Evolutionary conservation across 148 eudicot species (phyloP), one percentile per base, ranked within the genome.

Genomic region (Rheum nobile): DNA sequence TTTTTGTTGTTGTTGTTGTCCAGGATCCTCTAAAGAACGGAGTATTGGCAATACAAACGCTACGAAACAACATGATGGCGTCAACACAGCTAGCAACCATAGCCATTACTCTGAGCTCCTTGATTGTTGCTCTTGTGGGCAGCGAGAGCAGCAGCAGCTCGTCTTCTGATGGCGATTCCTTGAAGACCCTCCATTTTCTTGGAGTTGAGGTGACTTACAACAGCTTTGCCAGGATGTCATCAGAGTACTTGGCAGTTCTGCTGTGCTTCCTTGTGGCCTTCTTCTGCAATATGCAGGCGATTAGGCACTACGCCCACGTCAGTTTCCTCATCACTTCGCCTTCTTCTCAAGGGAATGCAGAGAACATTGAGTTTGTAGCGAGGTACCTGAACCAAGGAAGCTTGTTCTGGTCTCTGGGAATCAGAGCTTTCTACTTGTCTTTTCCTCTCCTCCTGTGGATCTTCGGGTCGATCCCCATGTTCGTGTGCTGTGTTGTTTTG

Each of bases 11-110:
- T 54, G 22, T 0, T 0, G 1, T 17, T 55, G 31, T 55, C 11
- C 79, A 87, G 91, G 91, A 87, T 74, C 88, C 91, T 4, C 71
- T 90, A 0, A 90, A 92, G 81, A 88, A 92, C 72, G 96, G 96
- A 0, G 88, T 87, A 10, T 75, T 92, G 75, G 84, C 82, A 2
- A 80, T 84, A 65, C 84, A 84, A 75, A 81, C 87, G 1, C 41
- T 84, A 34, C 80, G 87, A 52, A 84, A 84, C 75, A 72, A 79
- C 75, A 77, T 84, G 61, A 79, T 84, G 76, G 76, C 76, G 67
- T 72, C 80, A 26, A 77, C 79, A 54, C 44, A 38, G 13, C 29
- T 55, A 21, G 65, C 76, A 46, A 63, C 80, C 22, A 78, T 78
- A 42, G 35, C 80, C 37, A 73, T 78, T 54, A 71, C 79, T 38